Percentiles rank a stretch among this genome's conserved stretches.
Conservation (phyloP, 225 moss, liverwort and hornwort genomes). For the Physcomitrellopsis africana region DNA sequence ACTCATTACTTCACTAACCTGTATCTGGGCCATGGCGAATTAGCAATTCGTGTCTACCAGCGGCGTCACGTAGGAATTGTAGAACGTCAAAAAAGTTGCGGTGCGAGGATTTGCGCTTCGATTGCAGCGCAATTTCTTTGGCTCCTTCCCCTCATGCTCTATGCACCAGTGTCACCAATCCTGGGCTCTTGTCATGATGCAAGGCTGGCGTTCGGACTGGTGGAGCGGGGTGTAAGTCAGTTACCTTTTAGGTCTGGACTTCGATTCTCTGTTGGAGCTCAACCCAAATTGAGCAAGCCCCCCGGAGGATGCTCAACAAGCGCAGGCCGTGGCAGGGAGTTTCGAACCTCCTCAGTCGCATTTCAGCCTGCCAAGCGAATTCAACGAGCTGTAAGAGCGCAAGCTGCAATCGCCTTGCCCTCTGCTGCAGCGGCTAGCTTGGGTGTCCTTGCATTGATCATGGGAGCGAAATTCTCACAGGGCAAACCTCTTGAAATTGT, state of each 20-base stretch:
- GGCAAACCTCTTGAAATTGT: constrained; percentile 52
- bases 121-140: constrained; percentile 12
- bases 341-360: background rate
- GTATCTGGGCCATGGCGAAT: background rate
- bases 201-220: constrained; percentile 1
- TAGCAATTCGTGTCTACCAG: background rate
- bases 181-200: background rate
- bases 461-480: constrained; percentile 28
- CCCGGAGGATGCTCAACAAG: background rate
- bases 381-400: constrained; percentile 25
- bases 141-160: constrained; percentile 21
- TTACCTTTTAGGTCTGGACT: background rate
- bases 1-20: background rate
- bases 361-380: background rate
- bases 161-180: constrained; percentile 6
- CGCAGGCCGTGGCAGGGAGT: background rate
- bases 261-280: background rate
- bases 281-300: background rate
- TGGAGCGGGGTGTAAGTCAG: background rate
- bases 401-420: constrained; percentile 13
- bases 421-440: constrained; percentile 37
- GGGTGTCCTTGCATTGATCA: constrained; percentile 21
- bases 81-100: background rate
- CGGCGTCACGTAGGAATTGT: background rate
- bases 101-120: background rate